Conservation (phyloP, 106 monocot species). For the Phalaenopsis aphrodite region DNA sequence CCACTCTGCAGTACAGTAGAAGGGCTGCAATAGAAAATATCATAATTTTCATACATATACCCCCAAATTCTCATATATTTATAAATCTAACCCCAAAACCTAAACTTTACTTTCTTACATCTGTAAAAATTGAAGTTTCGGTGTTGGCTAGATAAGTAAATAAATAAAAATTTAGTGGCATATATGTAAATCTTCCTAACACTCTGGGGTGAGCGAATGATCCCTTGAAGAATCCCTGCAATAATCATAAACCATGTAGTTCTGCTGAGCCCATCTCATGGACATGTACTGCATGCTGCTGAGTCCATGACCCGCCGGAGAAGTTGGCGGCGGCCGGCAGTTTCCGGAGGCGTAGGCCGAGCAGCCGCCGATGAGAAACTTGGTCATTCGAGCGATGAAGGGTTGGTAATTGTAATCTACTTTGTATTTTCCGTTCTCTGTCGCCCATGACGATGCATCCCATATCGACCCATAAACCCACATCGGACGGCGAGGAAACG, state of each 20-base stretch:
- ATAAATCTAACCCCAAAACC: no score
- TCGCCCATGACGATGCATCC: slow-evolving; percentile 85
- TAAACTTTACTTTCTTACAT: no score
- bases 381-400: slow-evolving; percentile 41
- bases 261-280: slow-evolving; percentile 63
- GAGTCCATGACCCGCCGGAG: slow-evolving; percentile 36
- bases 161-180: no score
- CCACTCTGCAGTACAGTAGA: slow-evolving; percentile 8
- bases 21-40: slow-evolving; percentile 17
- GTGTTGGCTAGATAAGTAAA: no score
- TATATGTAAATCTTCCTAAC: slow-evolving; percentile 9
- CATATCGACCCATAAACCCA: slow-evolving; percentile 87
- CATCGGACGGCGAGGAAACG: slow-evolving; percentile 67
- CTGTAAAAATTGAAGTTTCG: no score
- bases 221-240: slow-evolving; percentile 59
- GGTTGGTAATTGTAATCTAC: slow-evolving; percentile 70
- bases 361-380: slow-evolving; percentile 45
- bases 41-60: no score
- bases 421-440: slow-evolving; percentile 62
- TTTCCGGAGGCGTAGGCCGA: slow-evolving; percentile 20
- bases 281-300: slow-evolving; percentile 46
- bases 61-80: no score
- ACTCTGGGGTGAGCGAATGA: slow-evolving; percentile 72
- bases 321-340: slow-evolving; percentile 40
- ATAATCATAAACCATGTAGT: slow-evolving; percentile 74